These are phyloP conservation scores for Gamsiella multidivaricata DNA, from an alignment of 192 early-diverging fungal species.

Conservation along the genomic window DNA sequence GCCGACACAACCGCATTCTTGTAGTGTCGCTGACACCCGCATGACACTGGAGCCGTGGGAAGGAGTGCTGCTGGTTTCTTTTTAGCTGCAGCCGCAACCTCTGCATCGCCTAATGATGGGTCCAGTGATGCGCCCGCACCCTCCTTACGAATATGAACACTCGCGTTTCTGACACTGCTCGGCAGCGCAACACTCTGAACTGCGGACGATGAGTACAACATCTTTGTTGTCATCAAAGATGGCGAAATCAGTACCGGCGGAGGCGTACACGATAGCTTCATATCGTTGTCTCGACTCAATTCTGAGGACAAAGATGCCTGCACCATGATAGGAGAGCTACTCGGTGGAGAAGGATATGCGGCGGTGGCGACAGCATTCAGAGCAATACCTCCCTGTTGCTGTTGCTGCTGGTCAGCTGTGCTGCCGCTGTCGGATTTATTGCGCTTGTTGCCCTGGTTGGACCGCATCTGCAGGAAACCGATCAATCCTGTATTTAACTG, in stretches of 20 bases:
- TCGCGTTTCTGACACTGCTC: background rate
- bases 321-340: background rate
- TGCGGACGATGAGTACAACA: slow-evolving; percentile 25
- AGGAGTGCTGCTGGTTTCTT: background rate
- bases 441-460: background rate
- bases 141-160: background rate
- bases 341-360: background rate
- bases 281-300: background rate
- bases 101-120: background rate
- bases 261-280: slow-evolving; percentile 5
- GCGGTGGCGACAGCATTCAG: too few species aligned
- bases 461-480: slow-evolving; percentile 18
- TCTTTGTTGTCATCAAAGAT: slow-evolving; percentile 29
- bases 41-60: slow-evolving; percentile 12
- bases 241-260: slow-evolving; percentile 24
- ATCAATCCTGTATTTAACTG: background rate
- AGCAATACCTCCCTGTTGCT: too few species aligned
- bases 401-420: too few species aligned
- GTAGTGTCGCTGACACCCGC: slow-evolving; percentile 31
- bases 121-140: too few species aligned
- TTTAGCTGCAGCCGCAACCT: background rate
- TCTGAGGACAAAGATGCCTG: background rate
- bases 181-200: slow-evolving; percentile 1
- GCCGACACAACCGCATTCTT: slow-evolving; percentile 16
- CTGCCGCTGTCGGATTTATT: too few species aligned